Base-by-base conservation (phyloP, 306 rosid species). In the Malus sylvestris region DNA sequence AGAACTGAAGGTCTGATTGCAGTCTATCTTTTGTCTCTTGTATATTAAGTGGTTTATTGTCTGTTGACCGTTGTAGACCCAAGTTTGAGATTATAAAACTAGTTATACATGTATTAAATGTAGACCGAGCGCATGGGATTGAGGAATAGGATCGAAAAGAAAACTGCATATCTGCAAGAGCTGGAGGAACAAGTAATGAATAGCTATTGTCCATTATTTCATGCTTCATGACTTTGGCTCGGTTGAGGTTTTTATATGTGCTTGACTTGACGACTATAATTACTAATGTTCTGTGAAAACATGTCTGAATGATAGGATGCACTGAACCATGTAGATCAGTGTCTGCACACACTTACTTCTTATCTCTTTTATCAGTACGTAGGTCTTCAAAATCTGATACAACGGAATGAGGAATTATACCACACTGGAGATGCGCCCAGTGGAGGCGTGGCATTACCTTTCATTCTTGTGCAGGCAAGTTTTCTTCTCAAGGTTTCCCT, bases 381-480 rank as follows among this genome's bases (percentile, higher is more conserved):
- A 85, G 98, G 98, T 70, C 95, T 95, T 82, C 96, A 95, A 80
- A 89, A 89, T 79, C 93, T 95, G 82, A 84, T 90, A 80, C 95
- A 90, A 79, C 88, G 98, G 67, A 95, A 95, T 78, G 96, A 88
- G 72, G 97, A 95, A 78, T 83, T 92, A 80, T 92, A 79, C 86
- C 84, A 90, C 78, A 86, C 95, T 75, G 98, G 87, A 79, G 87
- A 92, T 86, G 88, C 93, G 53, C 98, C 97, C 67, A 89, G 86
- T 29, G 98, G 97, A 60, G 98, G 98, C 67, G 98, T 95, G 79
- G 88, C 97, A 72, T 89, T 95, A 70, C 98, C 98, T 68, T 95
- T 95, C 82, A 92, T 95, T 87, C 83, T 95, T 74, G 98, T 95
- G 71, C 97, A 95, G 91, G 98, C 92, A 90, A 5, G 74, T 74